phyloP scores from a whole-genome alignment of 1,284 basidiomycete genomes.

The Abortiporus biennis region DNA sequence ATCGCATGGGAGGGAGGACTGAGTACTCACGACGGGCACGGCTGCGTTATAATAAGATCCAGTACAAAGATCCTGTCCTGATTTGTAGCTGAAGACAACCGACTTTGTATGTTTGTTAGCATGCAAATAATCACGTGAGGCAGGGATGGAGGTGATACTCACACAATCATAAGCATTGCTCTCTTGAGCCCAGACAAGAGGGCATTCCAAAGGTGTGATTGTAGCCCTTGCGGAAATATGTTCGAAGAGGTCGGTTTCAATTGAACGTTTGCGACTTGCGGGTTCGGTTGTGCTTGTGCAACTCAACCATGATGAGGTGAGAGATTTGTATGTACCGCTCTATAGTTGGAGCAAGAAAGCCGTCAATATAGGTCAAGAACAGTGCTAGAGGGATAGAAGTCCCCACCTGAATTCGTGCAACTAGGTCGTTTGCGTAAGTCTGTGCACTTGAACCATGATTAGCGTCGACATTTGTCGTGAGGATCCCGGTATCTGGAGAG shows the following conservation, averaged over 20 bases:
- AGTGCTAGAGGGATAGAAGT: not conserved
- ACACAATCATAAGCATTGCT: slow-evolving; percentile 11
- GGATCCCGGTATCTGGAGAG: slow-evolving; percentile 10
- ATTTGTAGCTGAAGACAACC: slow-evolving; percentile 7
- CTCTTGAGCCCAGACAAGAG: slow-evolving; percentile 11
- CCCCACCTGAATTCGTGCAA: slow-evolving; percentile 9
- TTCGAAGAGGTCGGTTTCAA: slow-evolving; percentile 8
- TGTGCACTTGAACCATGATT: slow-evolving; percentile 8
- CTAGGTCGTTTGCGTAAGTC: slow-evolving; percentile 7
- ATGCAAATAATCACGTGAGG: not conserved
- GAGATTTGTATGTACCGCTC: slow-evolving; percentile 8
- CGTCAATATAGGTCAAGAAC: too few species aligned
- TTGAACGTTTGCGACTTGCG: slow-evolving; percentile 5
- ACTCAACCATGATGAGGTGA: slow-evolving; percentile 7
- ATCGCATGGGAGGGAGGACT: not conserved
- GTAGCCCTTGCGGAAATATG: slow-evolving; percentile 9
- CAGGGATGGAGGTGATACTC: not conserved
- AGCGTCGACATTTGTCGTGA: slow-evolving; percentile 7
- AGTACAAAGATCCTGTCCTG: slow-evolving; percentile 7
- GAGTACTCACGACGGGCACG: slow-evolving; percentile 10
- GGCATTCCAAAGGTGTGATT: slow-evolving; percentile 10
- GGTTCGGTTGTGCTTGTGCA: slow-evolving; percentile 10
- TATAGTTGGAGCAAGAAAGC: too few species aligned
- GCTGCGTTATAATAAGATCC: slow-evolving; percentile 10
- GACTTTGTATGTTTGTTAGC: too few species aligned